A percentile compares a stretch with the other conserved stretches of the same genome.
Evolutionary conservation across 495 filamentous ascomycete species (phyloP).

Genomic region (Tuber magnatum): DNA sequence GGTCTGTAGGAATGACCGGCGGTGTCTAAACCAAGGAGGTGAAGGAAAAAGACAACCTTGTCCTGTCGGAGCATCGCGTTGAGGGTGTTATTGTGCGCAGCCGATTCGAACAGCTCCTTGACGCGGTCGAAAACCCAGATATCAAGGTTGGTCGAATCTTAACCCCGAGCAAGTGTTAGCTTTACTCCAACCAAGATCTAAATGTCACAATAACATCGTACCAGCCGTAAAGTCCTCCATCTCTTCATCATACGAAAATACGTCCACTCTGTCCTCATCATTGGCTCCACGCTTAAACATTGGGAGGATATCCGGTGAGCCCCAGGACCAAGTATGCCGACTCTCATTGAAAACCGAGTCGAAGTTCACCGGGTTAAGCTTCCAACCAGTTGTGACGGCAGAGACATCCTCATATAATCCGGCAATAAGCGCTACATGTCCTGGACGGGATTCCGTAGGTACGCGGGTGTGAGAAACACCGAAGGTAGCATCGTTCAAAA

Average conservation of each 20-base stretch:
- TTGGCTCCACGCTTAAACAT: slow-evolving; percentile 92
- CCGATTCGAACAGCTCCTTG: slow-evolving; percentile 73
- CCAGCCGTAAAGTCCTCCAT: slow-evolving; percentile 76
- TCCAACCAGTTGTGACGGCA: slow-evolving; percentile 96
- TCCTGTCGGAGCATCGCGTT: slow-evolving; percentile 67
- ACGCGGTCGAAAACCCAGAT: slow-evolving; percentile 95
- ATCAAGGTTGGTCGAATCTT: slow-evolving; percentile 72
- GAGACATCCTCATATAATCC: slow-evolving; percentile 98
- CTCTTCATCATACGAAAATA: slow-evolving; percentile 73
- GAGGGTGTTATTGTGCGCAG: slow-evolving; percentile 68
- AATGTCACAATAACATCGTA: slow-evolving; percentile 9
- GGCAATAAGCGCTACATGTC: slow-evolving; percentile 95
- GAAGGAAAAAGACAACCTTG: slow-evolving; percentile 90
- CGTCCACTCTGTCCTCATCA: slow-evolving; percentile 75
- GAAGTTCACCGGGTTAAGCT: slow-evolving; percentile 96
- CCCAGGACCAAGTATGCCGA: slow-evolving; percentile 97
- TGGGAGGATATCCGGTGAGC: slow-evolving; percentile 90
- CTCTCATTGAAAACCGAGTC: slow-evolving; percentile 98
- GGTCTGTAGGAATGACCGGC: slow-evolving; percentile 81
- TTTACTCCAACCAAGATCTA: background rate
- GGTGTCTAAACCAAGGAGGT: slow-evolving; percentile 92
- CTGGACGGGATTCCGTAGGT: slow-evolving; percentile 92
- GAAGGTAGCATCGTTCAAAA: slow-evolving; percentile 88
- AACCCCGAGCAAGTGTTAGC: slow-evolving; percentile 13
- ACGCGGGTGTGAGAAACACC: slow-evolving; percentile 97